Base-by-base conservation (phyloP, 83 land plant genomes). In the Picea engelmannii region DNA sequence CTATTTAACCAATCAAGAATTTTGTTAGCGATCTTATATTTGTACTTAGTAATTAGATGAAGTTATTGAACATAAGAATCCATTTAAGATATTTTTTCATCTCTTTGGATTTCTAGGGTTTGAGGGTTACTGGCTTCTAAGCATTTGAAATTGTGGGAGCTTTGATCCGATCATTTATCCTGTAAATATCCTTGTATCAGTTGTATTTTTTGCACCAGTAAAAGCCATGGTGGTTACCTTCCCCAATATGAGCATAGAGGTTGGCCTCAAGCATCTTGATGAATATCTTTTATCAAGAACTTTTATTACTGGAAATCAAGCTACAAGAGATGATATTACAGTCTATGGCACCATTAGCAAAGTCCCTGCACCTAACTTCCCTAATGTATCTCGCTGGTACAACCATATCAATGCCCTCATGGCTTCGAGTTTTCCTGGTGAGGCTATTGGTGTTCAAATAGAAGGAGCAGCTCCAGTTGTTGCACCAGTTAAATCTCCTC, bases 251-350 rank as follows among this genome's bases (percentile, higher is more conserved):
- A 95, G 62, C 86, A 81, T 90, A 0, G 88, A 87, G 8, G 31
- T 84, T 4, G 98, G 98, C 80, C 87, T 94, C 76, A 88, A 94
- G 88, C 47, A 91, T n/a, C 95, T 96, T 60, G 91, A 96, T 44
- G 85, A 86, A 11, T 90, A 80, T 80, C 92, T 96, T 24, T 79
- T 91, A 60, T 87, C 86, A 3, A 86, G 92, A 59, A 86, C 86
- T 80, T 94, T 87, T 81, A 88, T 92, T 68, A 87, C 95, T 55
- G 96, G 96, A 93, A 85, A 90, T 81, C 81, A 88, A 52, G 81
- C 95, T 18, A 91, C 93, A 4, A 92, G 81, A 84, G 99, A 95
- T 83, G 99, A 97, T 80, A 78, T 95, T 31, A 89, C 87, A 79
- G 98, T 95, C 5, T 95, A 80, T 27, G 90, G 81, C 9, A 95